These are phyloP conservation scores for Wolfiporia cocos DNA, from an alignment of 1,284 basidiomycete species.

Conservation along the genomic window DNA sequence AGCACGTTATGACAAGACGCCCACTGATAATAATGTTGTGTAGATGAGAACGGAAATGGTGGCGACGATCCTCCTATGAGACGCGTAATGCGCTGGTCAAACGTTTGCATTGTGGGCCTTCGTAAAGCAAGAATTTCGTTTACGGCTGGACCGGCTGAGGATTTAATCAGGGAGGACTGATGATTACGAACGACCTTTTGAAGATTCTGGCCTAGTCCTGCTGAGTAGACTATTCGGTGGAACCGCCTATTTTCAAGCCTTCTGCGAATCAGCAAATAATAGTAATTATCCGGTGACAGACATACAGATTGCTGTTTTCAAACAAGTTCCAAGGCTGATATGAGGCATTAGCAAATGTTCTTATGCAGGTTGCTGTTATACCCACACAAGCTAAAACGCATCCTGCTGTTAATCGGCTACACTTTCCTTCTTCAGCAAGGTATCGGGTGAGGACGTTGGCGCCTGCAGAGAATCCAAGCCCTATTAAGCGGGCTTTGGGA, in stretches of 20 bases:
- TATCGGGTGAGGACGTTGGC: conserved; percentile 88
- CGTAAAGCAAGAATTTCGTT: conserved; percentile 19
- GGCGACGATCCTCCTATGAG: conserved; percentile 75
- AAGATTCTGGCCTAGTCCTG: conserved; percentile 77
- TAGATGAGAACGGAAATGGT: conserved; percentile 68
- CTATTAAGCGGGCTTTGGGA: conserved; percentile 78
- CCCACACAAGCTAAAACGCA: conserved; percentile 77
- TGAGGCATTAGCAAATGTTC: background rate
- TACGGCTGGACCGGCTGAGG: conserved; percentile 3
- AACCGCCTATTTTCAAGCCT: conserved; percentile 60
- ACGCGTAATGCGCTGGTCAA: conserved; percentile 65
- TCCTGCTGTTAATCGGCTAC: conserved; percentile 68
- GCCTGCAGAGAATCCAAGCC: conserved; percentile 89
- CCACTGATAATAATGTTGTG: conserved; percentile 82
- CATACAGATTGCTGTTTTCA: conserved; percentile 41
- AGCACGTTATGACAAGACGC: conserved; percentile 50
- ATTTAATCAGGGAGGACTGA: conserved; percentile 31
- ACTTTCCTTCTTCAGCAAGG: conserved; percentile 76
- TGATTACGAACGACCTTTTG: conserved; percentile 60
- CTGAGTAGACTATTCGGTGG: conserved; percentile 70
- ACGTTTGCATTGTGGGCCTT: conserved; percentile 43
- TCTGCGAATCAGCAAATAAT: conserved; percentile 25
- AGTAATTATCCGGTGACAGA: conserved; percentile 21
- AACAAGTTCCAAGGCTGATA: conserved; percentile 73
- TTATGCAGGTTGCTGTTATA: conserved; percentile 2